Percentiles rank a stretch among this genome's conserved stretches.
These are phyloP conservation scores for Trebouxia gelatinosa DNA, from an alignment of 163 green algal species.

Conservation along the genomic window DNA sequence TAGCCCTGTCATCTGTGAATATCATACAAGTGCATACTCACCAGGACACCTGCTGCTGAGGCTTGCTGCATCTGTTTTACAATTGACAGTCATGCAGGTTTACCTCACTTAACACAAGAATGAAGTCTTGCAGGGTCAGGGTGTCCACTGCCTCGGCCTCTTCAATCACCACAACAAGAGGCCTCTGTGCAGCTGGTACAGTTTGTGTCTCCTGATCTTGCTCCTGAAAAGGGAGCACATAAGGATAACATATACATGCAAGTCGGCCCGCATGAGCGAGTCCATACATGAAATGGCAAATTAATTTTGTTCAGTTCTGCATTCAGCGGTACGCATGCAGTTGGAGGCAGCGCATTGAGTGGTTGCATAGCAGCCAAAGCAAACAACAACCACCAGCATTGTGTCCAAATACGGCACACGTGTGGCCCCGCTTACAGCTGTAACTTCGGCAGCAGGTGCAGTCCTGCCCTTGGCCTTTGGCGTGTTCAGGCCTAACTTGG, in stretches of 20 bases:
- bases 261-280: no score
- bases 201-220: background rate
- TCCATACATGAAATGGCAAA: background rate
- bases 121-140: slow-evolving; percentile 44
- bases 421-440: background rate
- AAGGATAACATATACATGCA: no score
- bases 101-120: slow-evolving; percentile 46
- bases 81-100: background rate
- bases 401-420: background rate
- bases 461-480: background rate
- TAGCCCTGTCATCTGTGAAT: no score
- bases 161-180: slow-evolving; percentile 57
- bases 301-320: background rate
- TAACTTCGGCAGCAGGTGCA: background rate
- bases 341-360: background rate
- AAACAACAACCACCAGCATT: background rate
- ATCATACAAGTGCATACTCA: background rate
- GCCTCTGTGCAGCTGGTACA: slow-evolving; percentile 2
- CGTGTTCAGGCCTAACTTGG: slow-evolving; percentile 4
- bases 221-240: no score
- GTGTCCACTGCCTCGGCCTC: slow-evolving; percentile 37
- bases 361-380: background rate
- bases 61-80: background rate
- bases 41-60: background rate
- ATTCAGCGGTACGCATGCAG: background rate